These are phyloP conservation scores for Podospora pseudopauciseta DNA, from an alignment of 495 filamentous ascomycete genomes.

Conservation along the genomic window DNA sequence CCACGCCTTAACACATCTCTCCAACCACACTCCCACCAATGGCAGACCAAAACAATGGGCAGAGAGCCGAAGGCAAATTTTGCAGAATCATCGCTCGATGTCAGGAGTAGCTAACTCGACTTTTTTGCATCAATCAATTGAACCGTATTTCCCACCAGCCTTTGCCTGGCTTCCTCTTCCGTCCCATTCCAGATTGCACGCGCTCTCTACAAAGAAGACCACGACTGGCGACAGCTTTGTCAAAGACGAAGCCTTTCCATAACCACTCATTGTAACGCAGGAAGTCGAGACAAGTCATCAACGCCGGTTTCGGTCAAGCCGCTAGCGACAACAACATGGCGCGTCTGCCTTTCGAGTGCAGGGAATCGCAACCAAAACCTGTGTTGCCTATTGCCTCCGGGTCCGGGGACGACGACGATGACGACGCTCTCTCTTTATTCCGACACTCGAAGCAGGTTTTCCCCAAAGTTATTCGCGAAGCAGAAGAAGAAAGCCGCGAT, in stretches of 20 bases:
- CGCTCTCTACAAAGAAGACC: neutral
- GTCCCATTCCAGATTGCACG: neutral
- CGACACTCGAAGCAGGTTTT: constrained; percentile 63
- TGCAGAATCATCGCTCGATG: neutral
- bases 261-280: neutral
- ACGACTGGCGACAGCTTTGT: neutral
- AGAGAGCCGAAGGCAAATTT: neutral
- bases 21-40: neutral
- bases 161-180: neutral
- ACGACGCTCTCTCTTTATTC: constrained; percentile 57
- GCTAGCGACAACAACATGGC: neutral
- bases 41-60: neutral
- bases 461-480: constrained; percentile 55
- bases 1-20: constrained; percentile 6
- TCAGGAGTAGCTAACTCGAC: neutral
- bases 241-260: neutral
- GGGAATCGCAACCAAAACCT: neutral
- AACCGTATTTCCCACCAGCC: neutral
- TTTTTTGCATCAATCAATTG: neutral
- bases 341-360: constrained; percentile 41
- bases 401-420: constrained; percentile 30
- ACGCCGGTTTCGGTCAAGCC: neutral
- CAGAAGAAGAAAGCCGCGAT: constrained; percentile 40
- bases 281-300: neutral
- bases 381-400: neutral